Base-by-base conservation (phyloP, 2,329 filamentous ascomycete species). In the Cytospora leucostoma region DNA sequence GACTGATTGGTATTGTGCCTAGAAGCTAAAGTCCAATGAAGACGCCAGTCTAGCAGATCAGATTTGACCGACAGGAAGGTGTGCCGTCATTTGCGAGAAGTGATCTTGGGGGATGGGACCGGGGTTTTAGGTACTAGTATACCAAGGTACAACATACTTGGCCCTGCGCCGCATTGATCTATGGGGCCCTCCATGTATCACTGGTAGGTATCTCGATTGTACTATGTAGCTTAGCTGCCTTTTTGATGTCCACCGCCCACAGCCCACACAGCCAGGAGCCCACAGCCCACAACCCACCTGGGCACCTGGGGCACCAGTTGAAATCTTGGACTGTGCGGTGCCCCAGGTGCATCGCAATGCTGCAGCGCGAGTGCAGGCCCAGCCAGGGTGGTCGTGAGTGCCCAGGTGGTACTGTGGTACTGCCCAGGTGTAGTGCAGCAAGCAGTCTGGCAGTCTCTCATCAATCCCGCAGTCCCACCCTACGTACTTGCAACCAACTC, bases 21-120 rank as follows among this genome's bases (percentile, higher is more conserved):
- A 27, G 27, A 27, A 27, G 27, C 27, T 27, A 27, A 2, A 27
- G 27, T 27, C 27, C 27, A 27, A 2, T 4, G 27, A 53, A 40
- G 50, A 35, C 21, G 58, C 49, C 35, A n/a, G 15, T 13, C 37
- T 21, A 49, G 11, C 40, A 32, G 33, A 35, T 33, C 38, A 21
- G 50, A 52, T 21, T 50, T 53, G 32, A 10, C 52, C 54, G 38
- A 51, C 21, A 35, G 21, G 33, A 17, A 27, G 27, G 19, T 34
- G 62, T 57, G 53, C 47, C 62, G 58, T 61, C 58, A 61, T 57
- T 57, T 61, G 62, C 53, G 58, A 57, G 44, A 54, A 19, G 49
- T 61, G 62, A 56, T 57, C 53, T 52, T 50, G 51, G 57, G 58
- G 15, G 54, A n/a, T n/a, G n/a, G n/a, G n/a, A n/a, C n/a, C n/a